Evolutionary conservation across 805 yeast species (phyloP).

Genomic region (Yarrowia bubula): DNA sequence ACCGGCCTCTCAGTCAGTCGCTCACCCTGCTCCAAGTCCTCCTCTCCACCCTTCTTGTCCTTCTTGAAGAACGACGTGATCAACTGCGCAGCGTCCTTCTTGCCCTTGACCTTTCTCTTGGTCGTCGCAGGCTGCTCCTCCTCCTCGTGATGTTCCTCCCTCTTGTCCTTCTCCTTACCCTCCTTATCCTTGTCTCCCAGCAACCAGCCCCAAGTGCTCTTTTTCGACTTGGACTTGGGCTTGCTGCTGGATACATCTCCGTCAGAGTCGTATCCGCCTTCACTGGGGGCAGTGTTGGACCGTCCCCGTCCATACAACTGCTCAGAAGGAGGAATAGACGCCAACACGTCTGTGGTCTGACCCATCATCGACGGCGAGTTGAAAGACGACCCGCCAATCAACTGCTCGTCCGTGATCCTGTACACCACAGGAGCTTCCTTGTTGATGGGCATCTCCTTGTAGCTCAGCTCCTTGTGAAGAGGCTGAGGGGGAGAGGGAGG

Average conservation of each 20-base stretch:
- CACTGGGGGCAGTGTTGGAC: slow-evolving; percentile 3
- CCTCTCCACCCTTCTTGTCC: slow-evolving; percentile 24
- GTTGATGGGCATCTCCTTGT: slow-evolving; percentile 25
- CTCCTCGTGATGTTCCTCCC: slow-evolving; percentile 2
- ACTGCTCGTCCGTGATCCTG: slow-evolving; percentile 14
- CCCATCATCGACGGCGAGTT: slow-evolving; percentile 21
- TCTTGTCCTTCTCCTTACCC: slow-evolving; percentile 27
- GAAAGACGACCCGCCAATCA: slow-evolving; percentile 11
- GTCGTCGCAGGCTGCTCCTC: slow-evolving; percentile 9
- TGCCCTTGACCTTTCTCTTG: slow-evolving; percentile 26
- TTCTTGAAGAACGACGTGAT: slow-evolving; percentile 35
- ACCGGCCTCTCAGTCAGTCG: neutral
- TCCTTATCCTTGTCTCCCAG: slow-evolving; percentile 26
- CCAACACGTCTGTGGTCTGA: slow-evolving; percentile 17
- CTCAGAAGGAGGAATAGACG: neutral
- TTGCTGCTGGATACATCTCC: neutral
- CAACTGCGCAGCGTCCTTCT: slow-evolving; percentile 30
- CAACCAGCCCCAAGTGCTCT: slow-evolving; percentile 27
- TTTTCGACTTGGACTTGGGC: slow-evolving; percentile 7
- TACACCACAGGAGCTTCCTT: slow-evolving; percentile 24
- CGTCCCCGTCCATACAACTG: slow-evolving; percentile 9
- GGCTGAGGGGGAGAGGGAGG: slow-evolving; percentile 10
- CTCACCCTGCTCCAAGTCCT: neutral
- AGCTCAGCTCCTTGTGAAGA: slow-evolving; percentile 24
- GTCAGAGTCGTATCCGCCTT: slow-evolving; percentile 18